Evolutionary conservation across 805 yeast genomes (phyloP).

Genomic region (Saturnispora sekii): DNA sequence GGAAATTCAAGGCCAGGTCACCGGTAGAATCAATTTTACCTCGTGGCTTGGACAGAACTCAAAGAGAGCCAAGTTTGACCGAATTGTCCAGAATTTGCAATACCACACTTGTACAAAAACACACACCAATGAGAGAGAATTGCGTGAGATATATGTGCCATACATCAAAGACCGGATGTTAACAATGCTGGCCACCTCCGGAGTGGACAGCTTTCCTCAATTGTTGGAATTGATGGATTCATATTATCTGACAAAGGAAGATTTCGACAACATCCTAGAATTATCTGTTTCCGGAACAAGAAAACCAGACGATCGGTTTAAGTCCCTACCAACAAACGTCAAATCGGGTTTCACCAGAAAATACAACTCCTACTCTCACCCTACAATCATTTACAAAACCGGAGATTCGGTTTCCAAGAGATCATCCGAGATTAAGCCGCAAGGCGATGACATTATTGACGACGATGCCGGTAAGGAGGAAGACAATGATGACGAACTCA

Average conservation of each 20-base stretch:
- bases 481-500: slow-evolving; percentile 32
- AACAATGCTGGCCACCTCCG: slow-evolving; percentile 45
- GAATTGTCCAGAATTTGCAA: slow-evolving; percentile 79
- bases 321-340: slow-evolving; percentile 63
- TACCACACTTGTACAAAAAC: slow-evolving; percentile 79
- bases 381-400: slow-evolving; percentile 71
- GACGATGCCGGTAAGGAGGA: slow-evolving; percentile 32
- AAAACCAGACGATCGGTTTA: slow-evolving; percentile 34
- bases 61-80: slow-evolving; percentile 63
- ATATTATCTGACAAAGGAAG: slow-evolving; percentile 80
- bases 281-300: slow-evolving; percentile 57
- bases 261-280: slow-evolving; percentile 84
- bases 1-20: slow-evolving; percentile 59
- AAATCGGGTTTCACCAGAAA: slow-evolving; percentile 82
- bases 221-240: slow-evolving; percentile 71
- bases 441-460: slow-evolving; percentile 61
- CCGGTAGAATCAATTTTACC: slow-evolving; percentile 69
- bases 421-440: slow-evolving; percentile 23
- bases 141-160: slow-evolving; percentile 71
- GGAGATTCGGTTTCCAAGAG: slow-evolving; percentile 47
- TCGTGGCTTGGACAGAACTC: slow-evolving; percentile 88
- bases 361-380: slow-evolving; percentile 71
- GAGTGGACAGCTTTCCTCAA: slow-evolving; percentile 53
- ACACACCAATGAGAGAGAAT: slow-evolving; percentile 61
- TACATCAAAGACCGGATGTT: slow-evolving; percentile 46